Evolutionary conservation across 176 grass and related monocot species (phyloP).

Genomic region (Carex parvula): DNA sequence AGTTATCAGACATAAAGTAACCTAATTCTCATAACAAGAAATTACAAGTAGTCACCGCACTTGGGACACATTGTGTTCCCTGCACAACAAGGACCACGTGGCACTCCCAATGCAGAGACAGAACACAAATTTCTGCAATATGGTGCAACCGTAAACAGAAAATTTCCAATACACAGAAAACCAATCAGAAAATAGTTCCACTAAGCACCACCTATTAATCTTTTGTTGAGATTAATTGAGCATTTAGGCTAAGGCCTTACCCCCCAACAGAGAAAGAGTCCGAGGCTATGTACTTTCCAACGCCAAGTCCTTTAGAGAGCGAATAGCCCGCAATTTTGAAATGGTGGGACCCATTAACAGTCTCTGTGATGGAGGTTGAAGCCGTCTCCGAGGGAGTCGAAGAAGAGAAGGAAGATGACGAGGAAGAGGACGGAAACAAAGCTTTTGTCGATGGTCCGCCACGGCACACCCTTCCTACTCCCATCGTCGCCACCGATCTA

Average conservation of each 20-base stretch:
- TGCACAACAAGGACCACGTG: neutral
- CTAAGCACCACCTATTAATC: neutral
- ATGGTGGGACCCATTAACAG: conserved; percentile 86
- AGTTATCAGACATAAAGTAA: neutral
- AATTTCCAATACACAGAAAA: neutral
- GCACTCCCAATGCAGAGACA: neutral
- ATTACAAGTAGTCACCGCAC: neutral
- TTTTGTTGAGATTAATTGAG: neutral
- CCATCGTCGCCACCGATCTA: conserved; percentile 33
- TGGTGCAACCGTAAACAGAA: neutral
- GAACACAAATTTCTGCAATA: neutral
- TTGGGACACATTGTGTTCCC: neutral
- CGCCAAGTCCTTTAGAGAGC: conserved; percentile 74
- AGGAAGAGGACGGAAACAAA: conserved; percentile 14
- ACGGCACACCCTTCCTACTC: conserved; percentile 21
- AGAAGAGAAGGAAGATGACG: conserved; percentile 2
- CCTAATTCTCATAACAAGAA: neutral
- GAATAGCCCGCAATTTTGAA: conserved; percentile 87
- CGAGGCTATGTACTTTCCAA: conserved; percentile 90
- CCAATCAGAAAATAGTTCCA: neutral
- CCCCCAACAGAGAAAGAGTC: conserved; percentile 79
- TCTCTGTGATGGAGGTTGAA: conserved; percentile 82
- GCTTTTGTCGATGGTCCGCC: conserved; percentile 21
- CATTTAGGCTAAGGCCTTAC: conserved; percentile 17
- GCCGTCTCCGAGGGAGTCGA: conserved; percentile 54